These are phyloP conservation scores for Alternaria metachromatica DNA, from an alignment of 2,329 filamentous ascomycete species.

Conservation along the genomic window DNA sequence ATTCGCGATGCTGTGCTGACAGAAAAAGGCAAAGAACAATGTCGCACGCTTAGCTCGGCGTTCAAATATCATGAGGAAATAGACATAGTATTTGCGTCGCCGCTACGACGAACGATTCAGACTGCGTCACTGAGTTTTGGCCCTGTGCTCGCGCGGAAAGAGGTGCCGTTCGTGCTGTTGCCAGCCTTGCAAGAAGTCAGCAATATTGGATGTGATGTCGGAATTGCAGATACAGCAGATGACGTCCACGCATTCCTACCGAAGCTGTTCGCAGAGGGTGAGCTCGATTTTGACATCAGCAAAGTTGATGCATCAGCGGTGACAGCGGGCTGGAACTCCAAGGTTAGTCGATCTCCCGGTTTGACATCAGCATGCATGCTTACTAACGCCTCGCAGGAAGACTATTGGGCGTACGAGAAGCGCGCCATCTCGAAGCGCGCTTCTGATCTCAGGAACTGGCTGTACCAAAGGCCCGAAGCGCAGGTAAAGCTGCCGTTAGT, in stretches of 20 bases:
- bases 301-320: slow-evolving; percentile 69
- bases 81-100: slow-evolving; percentile 77
- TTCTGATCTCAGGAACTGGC: slow-evolving; percentile 34
- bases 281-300: slow-evolving; percentile 54
- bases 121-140: slow-evolving; percentile 76
- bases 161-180: slow-evolving; percentile 64
- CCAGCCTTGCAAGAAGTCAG: slow-evolving; percentile 82
- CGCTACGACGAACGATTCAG: slow-evolving; percentile 79
- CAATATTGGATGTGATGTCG: slow-evolving; percentile 76
- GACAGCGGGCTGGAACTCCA: slow-evolving; percentile 73
- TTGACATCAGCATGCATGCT: slow-evolving; percentile 1
- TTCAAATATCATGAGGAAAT: slow-evolving; percentile 68
- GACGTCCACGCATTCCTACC: slow-evolving; percentile 53
- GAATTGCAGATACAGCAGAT: slow-evolving; percentile 52
- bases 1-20: slow-evolving; percentile 83
- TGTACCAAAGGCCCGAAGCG: slow-evolving; percentile 37
- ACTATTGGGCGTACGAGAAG: slow-evolving; percentile 41
- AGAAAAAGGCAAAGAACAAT: slow-evolving; percentile 76
- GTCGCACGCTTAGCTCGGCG: slow-evolving; percentile 63
- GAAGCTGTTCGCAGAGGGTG: slow-evolving; percentile 62
- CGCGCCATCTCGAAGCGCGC: slow-evolving; percentile 39
- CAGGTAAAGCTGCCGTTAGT: slow-evolving; percentile 21
- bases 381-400: slow-evolving; percentile 26
- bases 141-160: slow-evolving; percentile 47
- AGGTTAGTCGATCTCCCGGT: slow-evolving; percentile 48